Base-by-base conservation (phyloP, 2,329 filamentous ascomycete species). In the Metarhizium humberi region DNA sequence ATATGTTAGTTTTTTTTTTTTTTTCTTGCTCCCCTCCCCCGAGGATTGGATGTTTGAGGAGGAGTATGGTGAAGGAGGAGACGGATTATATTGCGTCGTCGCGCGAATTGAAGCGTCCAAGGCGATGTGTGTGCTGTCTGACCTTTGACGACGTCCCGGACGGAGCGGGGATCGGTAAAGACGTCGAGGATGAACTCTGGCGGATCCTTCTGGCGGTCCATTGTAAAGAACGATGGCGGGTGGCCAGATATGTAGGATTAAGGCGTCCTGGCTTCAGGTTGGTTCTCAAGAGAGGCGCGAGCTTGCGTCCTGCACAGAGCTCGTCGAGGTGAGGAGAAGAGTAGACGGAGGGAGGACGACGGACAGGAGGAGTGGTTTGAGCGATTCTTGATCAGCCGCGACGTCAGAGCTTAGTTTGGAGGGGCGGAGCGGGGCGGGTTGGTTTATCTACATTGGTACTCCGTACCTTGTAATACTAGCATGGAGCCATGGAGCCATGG, bases 131-230 rank as follows among this genome's bases (percentile, higher is more conserved):
- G 50, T 52, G 51, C 20, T 46, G 18, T 47, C 75, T 63, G 70
- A 92, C 92, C 92, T 84, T 92, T 92, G 59, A 97, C 86, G 55
- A 97, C 87, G 68, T 97, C 92, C 70, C 88, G 90, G 61, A 96
- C 90, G 55, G 88, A 94, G 47, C 84, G 82, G 52, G 90, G 89
- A 73, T 97, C 94, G 57, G 92, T 89, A 70, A 96, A 95, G 67
- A 95, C 86, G 69, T 96, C 92, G 69, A 99, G 82, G 62, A 89
- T 90, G 75, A 95, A 96, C 73, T 96, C 91, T 64, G 90, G 90
- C 57, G 89, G 84, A 54, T 71, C 73, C 56, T 75, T 75, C 58
- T 75, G 73, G 56, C 80, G 77, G 76, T 79, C 80, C 58, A 58
- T 60, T 32, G 49, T 51, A 10, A 16, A 52, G 46, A 42, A 36